Percentiles rank a stretch among this genome's conserved stretches.
Evolutionary conservation across 345 rosid genomes (phyloP).

Genomic region (Brassica carinata): DNA sequence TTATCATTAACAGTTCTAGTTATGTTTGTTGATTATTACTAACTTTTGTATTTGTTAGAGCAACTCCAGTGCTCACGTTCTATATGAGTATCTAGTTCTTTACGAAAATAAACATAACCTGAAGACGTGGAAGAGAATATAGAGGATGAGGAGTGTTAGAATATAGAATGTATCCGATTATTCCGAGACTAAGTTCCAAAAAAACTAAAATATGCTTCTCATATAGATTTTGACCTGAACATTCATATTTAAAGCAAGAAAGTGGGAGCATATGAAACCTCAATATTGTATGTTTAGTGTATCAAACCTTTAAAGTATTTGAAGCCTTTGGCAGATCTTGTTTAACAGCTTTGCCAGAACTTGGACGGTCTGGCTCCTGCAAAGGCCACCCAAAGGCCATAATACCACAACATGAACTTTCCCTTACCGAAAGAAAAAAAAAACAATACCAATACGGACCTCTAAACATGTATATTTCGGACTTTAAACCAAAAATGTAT

Average conservation of each 20-base stretch:
- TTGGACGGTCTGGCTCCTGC: neutral
- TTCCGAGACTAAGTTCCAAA: neutral
- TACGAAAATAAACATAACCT: no score
- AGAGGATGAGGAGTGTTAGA: no score
- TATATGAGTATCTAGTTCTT: no score
- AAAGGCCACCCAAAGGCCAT: neutral
- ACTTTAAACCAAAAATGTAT: no score
- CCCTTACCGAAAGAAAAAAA: no score
- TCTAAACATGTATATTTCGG: no score
- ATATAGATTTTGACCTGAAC: neutral
- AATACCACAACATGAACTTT: neutral
- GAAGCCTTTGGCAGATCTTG: neutral
- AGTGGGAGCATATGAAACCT: neutral
- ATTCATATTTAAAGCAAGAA: neutral
- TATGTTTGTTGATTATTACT: neutral
- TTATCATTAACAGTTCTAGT: no score
- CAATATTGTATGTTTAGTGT: neutral
- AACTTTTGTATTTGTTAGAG: neutral
- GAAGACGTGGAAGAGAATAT: no score
- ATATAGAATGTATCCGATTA: neutral
- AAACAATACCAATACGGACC: no score
- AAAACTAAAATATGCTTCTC: neutral
- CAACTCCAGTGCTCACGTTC: no score
- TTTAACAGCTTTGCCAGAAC: neutral
- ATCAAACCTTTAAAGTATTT: neutral